These are phyloP conservation scores for Aspergillus piperis DNA, from an alignment of 2,329 filamentous ascomycete genomes.

Conservation along the genomic window DNA sequence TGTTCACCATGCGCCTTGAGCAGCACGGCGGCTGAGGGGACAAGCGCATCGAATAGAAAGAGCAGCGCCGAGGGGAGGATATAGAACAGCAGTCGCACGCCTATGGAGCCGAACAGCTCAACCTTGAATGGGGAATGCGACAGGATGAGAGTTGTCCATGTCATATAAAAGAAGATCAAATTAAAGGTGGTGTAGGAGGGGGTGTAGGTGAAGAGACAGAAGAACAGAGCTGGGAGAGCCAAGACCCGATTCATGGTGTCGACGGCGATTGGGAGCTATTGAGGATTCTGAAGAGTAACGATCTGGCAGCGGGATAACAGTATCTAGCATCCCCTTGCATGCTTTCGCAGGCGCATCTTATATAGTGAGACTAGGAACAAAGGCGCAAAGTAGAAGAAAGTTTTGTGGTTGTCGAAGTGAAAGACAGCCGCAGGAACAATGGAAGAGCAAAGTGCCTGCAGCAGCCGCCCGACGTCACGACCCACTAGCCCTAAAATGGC, in stretches of 20 bases:
- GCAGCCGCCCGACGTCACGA: constrained; percentile 6
- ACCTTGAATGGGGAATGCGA: constrained; percentile 74
- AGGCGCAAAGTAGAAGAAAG: background rate
- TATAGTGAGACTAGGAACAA: background rate
- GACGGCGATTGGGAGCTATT: background rate
- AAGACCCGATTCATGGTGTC: constrained; percentile 47
- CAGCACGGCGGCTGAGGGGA: constrained; percentile 68
- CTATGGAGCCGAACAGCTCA: constrained; percentile 70
- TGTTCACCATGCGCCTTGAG: constrained; percentile 67
- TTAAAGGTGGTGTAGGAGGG: constrained; percentile 80
- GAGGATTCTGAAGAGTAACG: background rate
- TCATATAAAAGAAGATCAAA: constrained; percentile 85
- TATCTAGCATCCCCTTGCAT: background rate
- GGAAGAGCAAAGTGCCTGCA: background rate
- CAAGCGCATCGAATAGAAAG: constrained; percentile 68
- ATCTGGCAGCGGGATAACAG: background rate
- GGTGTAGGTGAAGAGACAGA: constrained; percentile 38
- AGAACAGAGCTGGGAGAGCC: constrained; percentile 31
- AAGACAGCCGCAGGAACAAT: background rate
- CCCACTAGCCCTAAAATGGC: background rate
- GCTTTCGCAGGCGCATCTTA: background rate
- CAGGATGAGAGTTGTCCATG: constrained; percentile 80
- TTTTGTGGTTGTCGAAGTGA: background rate
- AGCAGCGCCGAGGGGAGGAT: constrained; percentile 72
- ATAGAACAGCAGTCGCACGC: constrained; percentile 69